phyloP scores from a whole-genome alignment of 108 stramenopile genomes.

The Cylindrotheca fusiformis region DNA sequence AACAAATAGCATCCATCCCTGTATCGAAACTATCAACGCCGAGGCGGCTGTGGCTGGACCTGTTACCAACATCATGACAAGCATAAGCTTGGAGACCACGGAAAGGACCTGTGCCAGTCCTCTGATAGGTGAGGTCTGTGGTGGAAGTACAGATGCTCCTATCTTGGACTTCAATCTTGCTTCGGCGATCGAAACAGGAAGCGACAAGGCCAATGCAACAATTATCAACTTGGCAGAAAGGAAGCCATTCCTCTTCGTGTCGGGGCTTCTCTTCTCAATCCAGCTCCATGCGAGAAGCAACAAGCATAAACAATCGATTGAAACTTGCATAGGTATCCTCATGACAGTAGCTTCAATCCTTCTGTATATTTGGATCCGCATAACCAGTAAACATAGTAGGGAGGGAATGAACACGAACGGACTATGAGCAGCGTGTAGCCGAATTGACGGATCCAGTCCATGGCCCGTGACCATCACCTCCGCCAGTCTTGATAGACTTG shows the following conservation, averaged over 20 bases:
- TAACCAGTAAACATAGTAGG: slow-evolving; percentile 32
- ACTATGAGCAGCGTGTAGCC: slow-evolving; percentile 63
- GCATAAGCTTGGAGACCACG: slow-evolving; percentile 37
- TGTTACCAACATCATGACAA: slow-evolving; percentile 70
- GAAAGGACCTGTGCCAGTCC: neutral
- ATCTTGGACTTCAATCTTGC: no score
- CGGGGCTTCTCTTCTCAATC: slow-evolving; percentile 64
- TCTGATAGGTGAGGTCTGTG: neutral
- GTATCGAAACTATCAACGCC: slow-evolving; percentile 43
- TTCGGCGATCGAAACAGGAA: slow-evolving; percentile 31
- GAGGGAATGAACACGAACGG: slow-evolving; percentile 53
- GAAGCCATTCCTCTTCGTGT: slow-evolving; percentile 61
- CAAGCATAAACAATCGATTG: slow-evolving; percentile 41
- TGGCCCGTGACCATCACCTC: slow-evolving; percentile 70
- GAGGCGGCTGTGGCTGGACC: slow-evolving; percentile 72
- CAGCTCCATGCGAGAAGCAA: slow-evolving; percentile 52
- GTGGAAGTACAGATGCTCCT: neutral
- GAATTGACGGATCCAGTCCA: slow-evolving; percentile 79
- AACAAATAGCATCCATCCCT: slow-evolving; percentile 46
- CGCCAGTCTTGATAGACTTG: slow-evolving; percentile 46
- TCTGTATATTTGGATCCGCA: slow-evolving; percentile 35
- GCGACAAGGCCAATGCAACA: slow-evolving; percentile 30
- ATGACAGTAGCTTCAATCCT: neutral
- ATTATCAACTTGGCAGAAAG: slow-evolving; percentile 28
- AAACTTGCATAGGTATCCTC: neutral